Percentiles rank a stretch among this genome's conserved stretches.
phyloP scores from a whole-genome alignment of 2,329 filamentous ascomycete species.

The Westerdykella aurantiaca region DNA sequence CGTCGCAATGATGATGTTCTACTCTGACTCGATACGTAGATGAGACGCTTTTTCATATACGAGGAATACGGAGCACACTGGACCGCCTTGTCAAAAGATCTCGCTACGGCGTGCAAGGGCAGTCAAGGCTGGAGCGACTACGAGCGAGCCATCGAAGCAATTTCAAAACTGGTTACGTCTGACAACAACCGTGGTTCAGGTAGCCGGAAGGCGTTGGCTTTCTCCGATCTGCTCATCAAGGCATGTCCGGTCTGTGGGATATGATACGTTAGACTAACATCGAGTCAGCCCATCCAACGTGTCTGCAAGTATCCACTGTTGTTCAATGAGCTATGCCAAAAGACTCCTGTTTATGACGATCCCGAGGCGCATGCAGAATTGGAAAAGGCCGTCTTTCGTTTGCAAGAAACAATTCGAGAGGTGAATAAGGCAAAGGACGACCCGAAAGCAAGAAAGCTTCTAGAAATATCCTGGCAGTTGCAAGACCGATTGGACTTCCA shows the following conservation, averaged over 20 bases:
- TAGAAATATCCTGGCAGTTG: conserved; percentile 79
- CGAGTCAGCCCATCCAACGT: conserved; percentile 73
- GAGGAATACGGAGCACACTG: conserved; percentile 90
- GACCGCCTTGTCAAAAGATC: conserved; percentile 74
- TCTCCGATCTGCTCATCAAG: conserved; percentile 87
- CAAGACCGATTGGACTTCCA: conserved; percentile 75
- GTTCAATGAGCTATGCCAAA: conserved; percentile 74
- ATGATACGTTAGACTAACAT: conserved; percentile 2
- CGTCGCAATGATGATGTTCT: conserved; percentile 35
- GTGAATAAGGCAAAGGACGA: conserved; percentile 85
- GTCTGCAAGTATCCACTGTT: conserved; percentile 87
- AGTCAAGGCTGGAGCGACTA: conserved; percentile 72
- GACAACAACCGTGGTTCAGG: conserved; percentile 58
- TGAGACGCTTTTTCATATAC: conserved; percentile 77
- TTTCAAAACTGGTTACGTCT: conserved; percentile 70
- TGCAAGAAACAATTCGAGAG: conserved; percentile 69
- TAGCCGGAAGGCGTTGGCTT: conserved; percentile 69
- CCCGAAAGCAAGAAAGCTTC: conserved; percentile 58
- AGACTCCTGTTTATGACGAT: conserved; percentile 79
- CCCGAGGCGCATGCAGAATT: conserved; percentile 76
- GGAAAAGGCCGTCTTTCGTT: conserved; percentile 62
- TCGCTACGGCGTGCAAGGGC: conserved; percentile 61
- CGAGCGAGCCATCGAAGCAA: conserved; percentile 76
- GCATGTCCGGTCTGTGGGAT: conserved; percentile 40
- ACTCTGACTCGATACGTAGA: conserved; percentile 46